phyloP scores from a whole-genome alignment of 2,329 filamentous ascomycete species.

The Fonsecaea erecta region DNA sequence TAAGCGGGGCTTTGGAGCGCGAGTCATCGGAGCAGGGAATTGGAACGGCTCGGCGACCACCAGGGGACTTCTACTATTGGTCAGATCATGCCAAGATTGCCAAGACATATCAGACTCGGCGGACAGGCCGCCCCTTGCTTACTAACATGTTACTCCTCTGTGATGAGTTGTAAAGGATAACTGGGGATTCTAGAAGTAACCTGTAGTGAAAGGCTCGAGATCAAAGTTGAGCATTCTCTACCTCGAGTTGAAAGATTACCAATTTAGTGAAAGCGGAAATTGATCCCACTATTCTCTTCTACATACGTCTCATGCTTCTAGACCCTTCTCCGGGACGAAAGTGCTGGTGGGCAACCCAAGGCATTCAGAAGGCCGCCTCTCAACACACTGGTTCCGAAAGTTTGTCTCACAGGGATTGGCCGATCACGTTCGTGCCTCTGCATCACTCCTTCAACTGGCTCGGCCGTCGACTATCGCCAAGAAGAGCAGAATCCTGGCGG shows the following conservation, averaged over 20 bases:
- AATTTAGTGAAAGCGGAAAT: neutral
- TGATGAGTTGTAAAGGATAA: neutral
- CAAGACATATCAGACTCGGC: neutral
- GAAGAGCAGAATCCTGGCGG: too few species aligned
- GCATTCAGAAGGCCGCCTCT: too few species aligned
- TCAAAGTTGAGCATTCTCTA: neutral
- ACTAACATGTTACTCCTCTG: neutral
- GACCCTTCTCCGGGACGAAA: neutral
- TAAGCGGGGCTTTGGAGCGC: slow-evolving; percentile 1
- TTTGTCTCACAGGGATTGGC: too few species aligned
- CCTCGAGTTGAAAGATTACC: neutral
- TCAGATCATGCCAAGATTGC: neutral
- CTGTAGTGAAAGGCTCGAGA: neutral
- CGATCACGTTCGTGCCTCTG: too few species aligned
- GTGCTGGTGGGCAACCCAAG: too few species aligned
- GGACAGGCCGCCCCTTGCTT: neutral
- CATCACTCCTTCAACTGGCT: too few species aligned
- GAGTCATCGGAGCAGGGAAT: neutral
- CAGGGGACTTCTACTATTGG: neutral
- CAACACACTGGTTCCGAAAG: too few species aligned
- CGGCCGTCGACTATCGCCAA: neutral
- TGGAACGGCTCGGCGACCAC: neutral
- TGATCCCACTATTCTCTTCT: neutral
- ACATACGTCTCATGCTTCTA: neutral
- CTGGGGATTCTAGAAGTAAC: neutral